phyloP scores from a whole-genome alignment of 495 filamentous ascomycete genomes.

The Viridothelium virens region DNA sequence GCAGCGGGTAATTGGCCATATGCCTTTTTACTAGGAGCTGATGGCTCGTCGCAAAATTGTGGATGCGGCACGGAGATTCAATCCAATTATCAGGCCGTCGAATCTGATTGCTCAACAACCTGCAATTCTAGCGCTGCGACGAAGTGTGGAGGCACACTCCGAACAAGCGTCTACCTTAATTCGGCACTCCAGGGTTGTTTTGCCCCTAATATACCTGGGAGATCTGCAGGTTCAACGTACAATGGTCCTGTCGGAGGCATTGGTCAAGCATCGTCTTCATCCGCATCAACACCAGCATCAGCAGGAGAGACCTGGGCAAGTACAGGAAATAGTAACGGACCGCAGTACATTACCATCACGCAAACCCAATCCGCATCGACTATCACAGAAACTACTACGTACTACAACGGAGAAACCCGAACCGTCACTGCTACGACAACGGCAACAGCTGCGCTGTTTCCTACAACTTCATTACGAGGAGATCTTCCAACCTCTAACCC shows the following conservation, averaged over 20 bases:
- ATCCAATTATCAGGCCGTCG: background rate
- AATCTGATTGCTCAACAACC: background rate
- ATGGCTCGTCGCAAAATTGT: conserved; percentile 12
- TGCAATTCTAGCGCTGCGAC: background rate
- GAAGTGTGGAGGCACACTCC: background rate
- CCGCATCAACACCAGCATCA: background rate
- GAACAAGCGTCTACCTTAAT: conserved; percentile 1
- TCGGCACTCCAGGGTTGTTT: background rate
- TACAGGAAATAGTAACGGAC: background rate
- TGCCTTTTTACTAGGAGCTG: conserved; percentile 6
- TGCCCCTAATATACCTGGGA: conserved; percentile 4
- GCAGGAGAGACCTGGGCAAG: background rate
- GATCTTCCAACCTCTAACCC: too few relatives aligned
- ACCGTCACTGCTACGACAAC: background rate
- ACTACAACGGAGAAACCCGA: background rate
- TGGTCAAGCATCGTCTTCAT: background rate
- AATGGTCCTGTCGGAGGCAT: conserved; percentile 3
- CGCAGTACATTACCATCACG: conserved; percentile 1
- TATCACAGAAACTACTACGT: background rate
- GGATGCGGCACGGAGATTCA: conserved; percentile 14
- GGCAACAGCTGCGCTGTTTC: background rate
- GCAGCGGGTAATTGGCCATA: background rate
- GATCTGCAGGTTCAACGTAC: background rate
- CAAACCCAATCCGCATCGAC: background rate
- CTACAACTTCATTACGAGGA: background rate